Evolutionary conservation across 306 rosid genomes (phyloP).

Genomic region (Quercus glauca): DNA sequence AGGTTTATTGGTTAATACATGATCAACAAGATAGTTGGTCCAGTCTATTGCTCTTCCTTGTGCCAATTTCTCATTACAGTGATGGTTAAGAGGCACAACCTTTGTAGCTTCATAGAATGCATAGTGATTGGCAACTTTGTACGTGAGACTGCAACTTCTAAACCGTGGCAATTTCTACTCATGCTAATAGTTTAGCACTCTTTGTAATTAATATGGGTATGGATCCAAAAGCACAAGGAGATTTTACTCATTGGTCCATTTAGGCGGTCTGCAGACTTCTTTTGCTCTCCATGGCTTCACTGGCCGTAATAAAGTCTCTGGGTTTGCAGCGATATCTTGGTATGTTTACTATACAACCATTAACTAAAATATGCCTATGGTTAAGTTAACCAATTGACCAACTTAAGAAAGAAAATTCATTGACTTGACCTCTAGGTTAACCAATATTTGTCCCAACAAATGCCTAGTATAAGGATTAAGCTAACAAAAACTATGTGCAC

Average conservation of each 20-base stretch:
- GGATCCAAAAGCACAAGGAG: background rate
- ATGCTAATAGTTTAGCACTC: background rate
- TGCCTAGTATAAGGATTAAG: background rate
- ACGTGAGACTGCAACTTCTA: background rate
- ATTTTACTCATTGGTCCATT: background rate
- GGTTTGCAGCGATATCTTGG: background rate
- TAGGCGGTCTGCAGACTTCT: background rate
- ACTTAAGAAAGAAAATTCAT: background rate
- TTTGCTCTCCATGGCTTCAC: background rate
- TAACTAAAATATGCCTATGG: background rate
- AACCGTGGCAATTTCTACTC: background rate
- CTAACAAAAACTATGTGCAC: background rate
- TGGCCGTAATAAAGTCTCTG: background rate
- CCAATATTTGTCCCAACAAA: slow-evolving; percentile 1
- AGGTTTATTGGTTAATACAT: no score
- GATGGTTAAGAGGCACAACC: no score
- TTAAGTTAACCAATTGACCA: background rate
- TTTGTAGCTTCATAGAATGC: background rate
- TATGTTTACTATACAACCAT: background rate
- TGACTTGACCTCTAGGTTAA: background rate
- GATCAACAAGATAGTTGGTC: no score
- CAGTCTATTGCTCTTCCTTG: no score
- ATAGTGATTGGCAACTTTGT: background rate
- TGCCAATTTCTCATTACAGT: no score
- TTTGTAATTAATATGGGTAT: background rate